A percentile compares a stretch with the other conserved stretches of the same genome.
Evolutionary conservation across 176 grass and related monocot species (phyloP).

Genomic region (Phyllostachys edulis): DNA sequence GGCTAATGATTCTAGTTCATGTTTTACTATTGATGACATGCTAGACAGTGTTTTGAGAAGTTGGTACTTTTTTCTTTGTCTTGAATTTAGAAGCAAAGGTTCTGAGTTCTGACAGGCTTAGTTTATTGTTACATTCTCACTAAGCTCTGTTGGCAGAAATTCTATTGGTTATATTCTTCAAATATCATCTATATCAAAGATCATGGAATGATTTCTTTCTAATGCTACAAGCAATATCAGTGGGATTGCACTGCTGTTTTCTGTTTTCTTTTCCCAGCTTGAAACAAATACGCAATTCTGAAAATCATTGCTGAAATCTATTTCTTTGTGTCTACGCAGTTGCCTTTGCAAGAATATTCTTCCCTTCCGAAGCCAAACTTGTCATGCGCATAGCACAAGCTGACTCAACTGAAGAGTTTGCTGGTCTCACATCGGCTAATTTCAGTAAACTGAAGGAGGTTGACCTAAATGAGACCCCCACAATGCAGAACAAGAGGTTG

Average conservation of each 20-base stretch:
- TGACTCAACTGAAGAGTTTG: slow-evolving; percentile 75
- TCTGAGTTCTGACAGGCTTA: neutral
- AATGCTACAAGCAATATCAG: neutral
- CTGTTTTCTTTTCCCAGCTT: neutral
- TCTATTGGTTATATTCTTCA: neutral
- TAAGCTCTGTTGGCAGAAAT: slow-evolving; percentile 2
- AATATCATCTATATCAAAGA: neutral
- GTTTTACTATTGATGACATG: neutral
- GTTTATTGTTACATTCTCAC: slow-evolving; percentile 1
- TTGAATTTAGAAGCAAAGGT: slow-evolving; percentile 2
- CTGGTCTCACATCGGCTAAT: slow-evolving; percentile 46
- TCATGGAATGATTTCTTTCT: neutral
- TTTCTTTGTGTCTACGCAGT: slow-evolving; percentile 43
- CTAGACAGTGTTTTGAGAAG: neutral
- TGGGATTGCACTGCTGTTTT: neutral
- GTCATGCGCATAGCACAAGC: slow-evolving; percentile 91
- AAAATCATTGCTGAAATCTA: neutral
- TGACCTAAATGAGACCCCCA: slow-evolving; percentile 85
- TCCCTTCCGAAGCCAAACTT: slow-evolving; percentile 86
- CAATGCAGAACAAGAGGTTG: slow-evolving; percentile 67
- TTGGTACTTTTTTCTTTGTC: neutral
- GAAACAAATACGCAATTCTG: slow-evolving; percentile 8
- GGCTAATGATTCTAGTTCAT: neutral
- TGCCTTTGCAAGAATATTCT: slow-evolving; percentile 97
- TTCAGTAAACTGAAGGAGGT: slow-evolving; percentile 67